Evolutionary conservation across 2,329 filamentous ascomycete species (phyloP), one percentile per base, ranked within the genome.

Genomic region (Tolypocladium pustulatum): DNA sequence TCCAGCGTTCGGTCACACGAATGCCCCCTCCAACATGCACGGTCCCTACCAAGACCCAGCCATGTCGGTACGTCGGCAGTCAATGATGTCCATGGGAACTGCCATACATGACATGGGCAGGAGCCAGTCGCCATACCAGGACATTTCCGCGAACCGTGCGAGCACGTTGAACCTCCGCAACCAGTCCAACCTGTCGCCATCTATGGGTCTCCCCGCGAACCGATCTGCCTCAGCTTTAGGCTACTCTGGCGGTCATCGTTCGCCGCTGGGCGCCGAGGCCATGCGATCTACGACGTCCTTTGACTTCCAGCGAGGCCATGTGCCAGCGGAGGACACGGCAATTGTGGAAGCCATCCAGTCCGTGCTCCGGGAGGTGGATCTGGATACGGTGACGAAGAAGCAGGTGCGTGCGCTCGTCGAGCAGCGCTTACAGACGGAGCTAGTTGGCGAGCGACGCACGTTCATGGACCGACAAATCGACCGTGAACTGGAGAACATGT

Each of bases 321-420:
- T 77, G 30, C 91, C 90, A 0, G 89, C 91, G 0, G 90, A 88
- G 64, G 92, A 97, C 67, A 78, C 78, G 53, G 82, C 85, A 61
- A 97, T 99, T 63, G 81, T 90, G 22, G 89, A 95, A 61, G 89
- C 90, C 1, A 93, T 97, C 62, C 88, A 91, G 67, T 78, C 81
- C 56, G 94, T 94, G 66, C 78, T 99, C 62, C 76, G 81, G 20
- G 93, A 97, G 68, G 91, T 97, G 0, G 93, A 99, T 72, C 80
- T 99, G 49, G 94, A 99, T 71, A 93, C 83, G n/a, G 90, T 97
- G 54, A 99, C 94, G 8, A 99, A 97, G 85, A 99, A 99, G 78
- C 93, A 97, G 76, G 88, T 94, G 59, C 83, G 90, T 56, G 92
- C 90, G 4, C 81, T 97, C 52, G 91, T 96, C 15, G 94, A 99